Percentiles rank a stretch among this genome's conserved stretches.
phyloP scores from a whole-genome alignment of 2,329 filamentous ascomycete species.

The Colletotrichum sp. region DNA sequence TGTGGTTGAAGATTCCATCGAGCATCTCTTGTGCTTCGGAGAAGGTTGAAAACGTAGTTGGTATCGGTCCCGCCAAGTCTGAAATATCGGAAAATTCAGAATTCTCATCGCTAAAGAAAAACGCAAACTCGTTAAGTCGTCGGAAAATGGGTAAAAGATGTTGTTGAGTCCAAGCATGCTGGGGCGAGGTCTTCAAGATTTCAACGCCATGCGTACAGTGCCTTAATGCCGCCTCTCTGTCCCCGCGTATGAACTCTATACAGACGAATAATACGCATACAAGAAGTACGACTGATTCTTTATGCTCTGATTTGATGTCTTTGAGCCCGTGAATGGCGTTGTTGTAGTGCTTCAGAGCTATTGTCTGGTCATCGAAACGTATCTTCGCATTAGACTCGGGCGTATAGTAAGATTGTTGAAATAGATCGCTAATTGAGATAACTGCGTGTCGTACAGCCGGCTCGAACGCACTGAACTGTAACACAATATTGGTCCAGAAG shows the following conservation, averaged over 20 bases:
- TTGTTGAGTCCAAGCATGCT: conserved; percentile 5
- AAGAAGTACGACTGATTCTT: conserved; percentile 38
- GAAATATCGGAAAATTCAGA: conserved; percentile 23
- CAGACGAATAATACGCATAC: conserved; percentile 57
- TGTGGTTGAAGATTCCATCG: background rate
- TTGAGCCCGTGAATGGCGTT: conserved; percentile 50
- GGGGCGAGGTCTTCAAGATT: background rate
- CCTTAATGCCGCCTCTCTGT: background rate
- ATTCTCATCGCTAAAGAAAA: conserved; percentile 8
- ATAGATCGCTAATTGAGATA: conserved; percentile 52
- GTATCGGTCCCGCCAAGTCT: background rate
- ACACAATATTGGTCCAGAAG: conserved; percentile 51
- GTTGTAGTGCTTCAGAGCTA: conserved; percentile 52
- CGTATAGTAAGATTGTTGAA: conserved; percentile 35
- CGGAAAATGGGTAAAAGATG: conserved; percentile 12
- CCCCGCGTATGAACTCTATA: conserved; percentile 52
- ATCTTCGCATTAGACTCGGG: background rate
- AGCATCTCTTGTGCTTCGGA: background rate
- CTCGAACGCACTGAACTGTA: conserved; percentile 49
- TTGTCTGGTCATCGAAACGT: conserved; percentile 25
- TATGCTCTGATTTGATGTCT: conserved; percentile 32
- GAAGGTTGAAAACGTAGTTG: background rate
- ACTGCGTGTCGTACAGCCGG: conserved; percentile 55
- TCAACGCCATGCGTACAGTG: conserved; percentile 16
- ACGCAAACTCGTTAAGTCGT: background rate